A percentile compares a stretch with the other conserved stretches of the same genome.
Evolutionary conservation across 352 stramenopile species (phyloP).

Genomic region (Globisporangium splendens): DNA sequence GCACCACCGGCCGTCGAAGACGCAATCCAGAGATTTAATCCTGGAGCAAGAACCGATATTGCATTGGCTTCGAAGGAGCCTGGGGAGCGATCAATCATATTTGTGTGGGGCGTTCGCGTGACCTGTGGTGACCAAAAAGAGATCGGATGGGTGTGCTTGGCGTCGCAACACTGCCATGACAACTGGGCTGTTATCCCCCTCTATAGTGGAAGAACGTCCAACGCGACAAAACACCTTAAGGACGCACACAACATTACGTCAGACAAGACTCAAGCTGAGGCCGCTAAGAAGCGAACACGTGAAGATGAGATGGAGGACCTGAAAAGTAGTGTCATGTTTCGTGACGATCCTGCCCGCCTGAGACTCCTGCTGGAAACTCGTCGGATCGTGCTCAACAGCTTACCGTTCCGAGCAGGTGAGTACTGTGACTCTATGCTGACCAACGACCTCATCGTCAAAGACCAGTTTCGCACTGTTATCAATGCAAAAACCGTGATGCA

Average conservation of each 20-base stretch:
- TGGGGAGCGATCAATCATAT: not conserved
- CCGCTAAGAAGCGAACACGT: not conserved
- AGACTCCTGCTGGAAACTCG: conserved; percentile 4
- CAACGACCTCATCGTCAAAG: not conserved
- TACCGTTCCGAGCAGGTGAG: conserved; percentile 4
- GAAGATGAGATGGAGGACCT: conserved; percentile 7
- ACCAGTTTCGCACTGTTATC: not conserved
- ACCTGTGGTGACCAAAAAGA: not conserved
- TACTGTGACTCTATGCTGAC: not conserved
- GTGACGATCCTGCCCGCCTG: conserved; percentile 2
- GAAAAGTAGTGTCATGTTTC: not conserved
- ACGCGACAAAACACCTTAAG: conserved; percentile 10
- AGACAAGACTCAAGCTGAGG: conserved; percentile 3
- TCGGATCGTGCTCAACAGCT: conserved; percentile 7
- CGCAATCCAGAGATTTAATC: no score
- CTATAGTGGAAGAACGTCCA: conserved; percentile 8
- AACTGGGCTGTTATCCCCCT: conserved; percentile 1
- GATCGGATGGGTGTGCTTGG: not conserved
- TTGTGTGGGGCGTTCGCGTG: conserved; percentile 2
- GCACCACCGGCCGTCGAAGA: no score
- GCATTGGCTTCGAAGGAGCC: no score
- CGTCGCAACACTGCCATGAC: not conserved
- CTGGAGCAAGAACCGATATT: no score
- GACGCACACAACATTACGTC: conserved; percentile 1
- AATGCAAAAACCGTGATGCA: not conserved